Conservation (phyloP, 192 early-diverging fungal genomes). For the Mycoemilia scoparia region DNA sequence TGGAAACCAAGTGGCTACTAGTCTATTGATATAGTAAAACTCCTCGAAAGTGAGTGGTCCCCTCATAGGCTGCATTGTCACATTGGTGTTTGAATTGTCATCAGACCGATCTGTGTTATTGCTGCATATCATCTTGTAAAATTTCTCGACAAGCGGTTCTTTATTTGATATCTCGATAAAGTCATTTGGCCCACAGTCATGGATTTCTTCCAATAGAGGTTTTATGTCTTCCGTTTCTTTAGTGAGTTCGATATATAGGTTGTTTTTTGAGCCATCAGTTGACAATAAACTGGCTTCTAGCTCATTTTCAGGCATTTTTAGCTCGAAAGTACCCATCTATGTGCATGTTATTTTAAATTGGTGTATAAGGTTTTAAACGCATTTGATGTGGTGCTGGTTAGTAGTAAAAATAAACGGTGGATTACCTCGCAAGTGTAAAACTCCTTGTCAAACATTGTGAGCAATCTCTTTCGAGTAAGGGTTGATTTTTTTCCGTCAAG, state of each 20-base stretch:
- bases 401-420: slow-evolving; percentile 2
- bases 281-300: no score
- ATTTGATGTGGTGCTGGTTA: slow-evolving; percentile 11
- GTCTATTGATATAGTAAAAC: slow-evolving; percentile 23
- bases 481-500: slow-evolving; percentile 12
- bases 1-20: slow-evolving; percentile 16
- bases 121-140: no score
- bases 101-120: no score
- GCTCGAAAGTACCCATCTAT: no score
- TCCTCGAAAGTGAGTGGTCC: slow-evolving; percentile 18
- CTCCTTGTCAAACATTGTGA: slow-evolving; percentile 17
- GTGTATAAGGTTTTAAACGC: slow-evolving; percentile 6
- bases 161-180: slow-evolving; percentile 3
- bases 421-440: slow-evolving; percentile 21
- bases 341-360: slow-evolving; percentile 4
- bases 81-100: slow-evolving; percentile 5
- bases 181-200: slow-evolving; percentile 8
- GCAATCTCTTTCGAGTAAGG: slow-evolving; percentile 6
- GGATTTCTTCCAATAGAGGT: slow-evolving; percentile 15
- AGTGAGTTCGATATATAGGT: no score
- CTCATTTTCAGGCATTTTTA: no score
- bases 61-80: slow-evolving; percentile 9
- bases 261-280: no score
- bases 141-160: slow-evolving; percentile 11
- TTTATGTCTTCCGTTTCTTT: no score